These are phyloP conservation scores for Candida pseudoglaebosa DNA, from an alignment of 805 yeast species.

Conservation along the genomic window DNA sequence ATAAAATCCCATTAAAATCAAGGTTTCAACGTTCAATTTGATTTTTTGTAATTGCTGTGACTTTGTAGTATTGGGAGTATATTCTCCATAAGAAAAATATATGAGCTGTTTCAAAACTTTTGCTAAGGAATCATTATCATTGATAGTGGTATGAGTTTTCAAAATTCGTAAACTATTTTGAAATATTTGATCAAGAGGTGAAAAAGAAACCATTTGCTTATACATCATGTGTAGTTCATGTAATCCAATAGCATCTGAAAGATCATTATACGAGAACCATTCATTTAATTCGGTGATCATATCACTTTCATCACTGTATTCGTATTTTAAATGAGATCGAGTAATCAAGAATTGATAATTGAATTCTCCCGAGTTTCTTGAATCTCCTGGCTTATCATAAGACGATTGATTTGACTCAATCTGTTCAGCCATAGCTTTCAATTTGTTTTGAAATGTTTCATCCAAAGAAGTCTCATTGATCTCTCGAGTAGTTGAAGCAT, in stretches of 20 bases:
- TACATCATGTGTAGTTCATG: conserved; percentile 7
- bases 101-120: conserved; percentile 11
- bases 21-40: conserved; percentile 8
- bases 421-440: conserved; percentile 41
- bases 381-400: conserved; percentile 4
- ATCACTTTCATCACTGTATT: conserved; percentile 22
- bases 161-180: not conserved
- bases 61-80: conserved; percentile 5
- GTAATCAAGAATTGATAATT: conserved; percentile 26
- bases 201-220: conserved; percentile 4
- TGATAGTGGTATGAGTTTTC: not conserved
- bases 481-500: conserved; percentile 26
- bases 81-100: conserved; percentile 27
- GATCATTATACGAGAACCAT: conserved; percentile 37
- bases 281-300: conserved; percentile 30
- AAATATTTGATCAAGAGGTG: not conserved
- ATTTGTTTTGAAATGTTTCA: conserved; percentile 39
- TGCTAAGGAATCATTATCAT: not conserved
- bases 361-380: conserved; percentile 3
- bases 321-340: conserved; percentile 28
- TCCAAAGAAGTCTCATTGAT: conserved; percentile 29
- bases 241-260: conserved; percentile 18
- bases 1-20: conserved; percentile 7
- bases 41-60: conserved; percentile 13
- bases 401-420: conserved; percentile 15